These are phyloP conservation scores for Neofusicoccum parvum DNA, from an alignment of 2,329 filamentous ascomycete species.

Conservation along the genomic window DNA sequence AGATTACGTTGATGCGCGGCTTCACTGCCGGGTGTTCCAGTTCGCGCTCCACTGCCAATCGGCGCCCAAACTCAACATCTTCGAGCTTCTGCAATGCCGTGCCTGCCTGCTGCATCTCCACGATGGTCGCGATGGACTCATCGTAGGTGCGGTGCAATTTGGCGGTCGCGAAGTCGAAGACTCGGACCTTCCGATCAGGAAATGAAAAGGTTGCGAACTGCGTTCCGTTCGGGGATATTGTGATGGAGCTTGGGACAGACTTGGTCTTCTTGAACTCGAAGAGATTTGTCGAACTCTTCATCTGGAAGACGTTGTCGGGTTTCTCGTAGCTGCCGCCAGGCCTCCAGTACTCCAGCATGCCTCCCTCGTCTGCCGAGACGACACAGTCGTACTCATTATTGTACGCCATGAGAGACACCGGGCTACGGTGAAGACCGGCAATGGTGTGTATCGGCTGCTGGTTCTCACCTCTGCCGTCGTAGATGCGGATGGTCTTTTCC, in stretches of 20 bases:
- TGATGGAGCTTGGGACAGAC: constrained; percentile 77
- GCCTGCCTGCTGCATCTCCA: constrained; percentile 95
- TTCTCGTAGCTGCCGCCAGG: constrained; percentile 83
- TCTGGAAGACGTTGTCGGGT: constrained; percentile 85
- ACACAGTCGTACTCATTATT: constrained; percentile 90
- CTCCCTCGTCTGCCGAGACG: constrained; percentile 81
- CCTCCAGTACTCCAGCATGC: constrained; percentile 97
- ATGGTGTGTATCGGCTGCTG: constrained; percentile 75
- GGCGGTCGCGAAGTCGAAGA: constrained; percentile 89
- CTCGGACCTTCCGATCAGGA: constrained; percentile 86
- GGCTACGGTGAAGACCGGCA: constrained; percentile 75
- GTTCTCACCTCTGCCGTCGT: constrained; percentile 85
- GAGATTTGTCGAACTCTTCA: constrained; percentile 90
- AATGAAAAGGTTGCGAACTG: constrained; percentile 89
- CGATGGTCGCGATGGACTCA: constrained; percentile 84
- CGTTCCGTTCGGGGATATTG: constrained; percentile 81
- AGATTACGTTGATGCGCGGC: constrained; percentile 80
- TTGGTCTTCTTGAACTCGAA: constrained; percentile 98
- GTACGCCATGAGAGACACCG: constrained; percentile 84
- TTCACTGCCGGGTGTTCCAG: constrained; percentile 70
- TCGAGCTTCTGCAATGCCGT: constrained; percentile 80
- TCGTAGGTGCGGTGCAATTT: constrained; percentile 94
- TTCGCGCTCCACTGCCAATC: constrained; percentile 83
- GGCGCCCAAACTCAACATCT: constrained; percentile 86
- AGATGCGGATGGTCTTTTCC: constrained; percentile 75